Conservation (phyloP, 78 protist species). For the Reticulomyxa filosa region DNA sequence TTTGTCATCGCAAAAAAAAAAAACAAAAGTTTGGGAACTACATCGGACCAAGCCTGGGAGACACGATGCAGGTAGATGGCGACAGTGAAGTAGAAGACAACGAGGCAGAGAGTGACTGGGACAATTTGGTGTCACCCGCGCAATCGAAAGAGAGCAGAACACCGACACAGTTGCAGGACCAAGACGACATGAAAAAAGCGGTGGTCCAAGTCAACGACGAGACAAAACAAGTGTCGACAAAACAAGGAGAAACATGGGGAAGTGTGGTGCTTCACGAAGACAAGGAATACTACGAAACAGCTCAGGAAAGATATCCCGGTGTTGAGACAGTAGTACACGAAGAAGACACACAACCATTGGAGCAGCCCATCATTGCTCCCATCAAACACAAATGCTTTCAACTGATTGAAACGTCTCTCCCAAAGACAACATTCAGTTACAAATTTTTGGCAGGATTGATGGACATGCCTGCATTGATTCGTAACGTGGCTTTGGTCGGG, state of each 20-base stretch:
- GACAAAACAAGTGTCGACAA: neutral
- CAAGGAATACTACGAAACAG: slow-evolving; percentile 62
- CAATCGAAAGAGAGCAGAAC: neutral
- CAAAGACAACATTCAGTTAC: slow-evolving; percentile 14
- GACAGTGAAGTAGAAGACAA: slow-evolving; percentile 29
- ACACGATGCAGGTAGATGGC: slow-evolving; percentile 17
- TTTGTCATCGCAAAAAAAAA: no score
- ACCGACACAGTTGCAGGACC: slow-evolving; percentile 7
- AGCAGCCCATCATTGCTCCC: slow-evolving; percentile 84
- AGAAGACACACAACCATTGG: slow-evolving; percentile 85
- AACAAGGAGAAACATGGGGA: neutral
- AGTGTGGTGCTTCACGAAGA: slow-evolving; percentile 76
- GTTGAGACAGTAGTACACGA: slow-evolving; percentile 84
- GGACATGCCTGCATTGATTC: slow-evolving; percentile 36
- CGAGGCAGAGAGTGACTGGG: slow-evolving; percentile 17
- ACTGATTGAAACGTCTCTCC: slow-evolving; percentile 15
- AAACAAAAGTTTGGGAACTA: slow-evolving; percentile 93
- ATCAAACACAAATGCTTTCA: slow-evolving; percentile 19
- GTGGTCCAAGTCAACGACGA: neutral
- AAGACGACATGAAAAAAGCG: neutral
- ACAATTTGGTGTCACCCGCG: neutral
- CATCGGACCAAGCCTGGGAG: slow-evolving; percentile 52
- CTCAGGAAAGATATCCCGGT: slow-evolving; percentile 15
- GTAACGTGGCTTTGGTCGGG: slow-evolving; percentile 72
- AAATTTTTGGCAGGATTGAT: slow-evolving; percentile 34